Evolutionary conservation across 2,329 filamentous ascomycete species (phyloP).

Genomic region (Monilinia vaccinii-corymbosi): DNA sequence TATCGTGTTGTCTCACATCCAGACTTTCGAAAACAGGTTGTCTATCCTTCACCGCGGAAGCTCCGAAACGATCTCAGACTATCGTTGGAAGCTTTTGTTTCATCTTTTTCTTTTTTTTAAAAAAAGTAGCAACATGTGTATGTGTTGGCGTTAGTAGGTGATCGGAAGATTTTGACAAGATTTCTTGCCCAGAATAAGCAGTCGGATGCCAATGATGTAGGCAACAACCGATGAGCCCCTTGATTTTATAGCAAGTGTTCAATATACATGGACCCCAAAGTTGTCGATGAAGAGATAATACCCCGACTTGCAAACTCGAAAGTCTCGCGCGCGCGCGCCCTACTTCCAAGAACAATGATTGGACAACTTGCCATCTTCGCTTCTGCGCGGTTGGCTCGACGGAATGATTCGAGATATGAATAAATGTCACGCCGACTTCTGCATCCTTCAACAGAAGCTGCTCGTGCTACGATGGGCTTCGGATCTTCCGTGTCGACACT

Average conservation of each 20-base stretch:
- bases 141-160: not conserved
- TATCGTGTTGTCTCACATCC: not conserved
- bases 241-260: not conserved
- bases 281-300: too few relatives aligned
- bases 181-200: not conserved
- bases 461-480: not conserved
- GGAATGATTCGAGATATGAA: not conserved
- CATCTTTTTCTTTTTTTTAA: not conserved
- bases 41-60: not conserved
- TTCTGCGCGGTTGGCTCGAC: not conserved
- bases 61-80: not conserved
- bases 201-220: not conserved
- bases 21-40: not conserved
- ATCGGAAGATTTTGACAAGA: not conserved
- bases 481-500: not conserved
- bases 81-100: not conserved
- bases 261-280: too few relatives aligned
- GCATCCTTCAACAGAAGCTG: not conserved
- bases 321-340: too few relatives aligned
- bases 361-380: not conserved
- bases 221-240: not conserved
- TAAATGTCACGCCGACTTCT: slow-evolving; percentile 3
- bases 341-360: not conserved
- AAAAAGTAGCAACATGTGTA: not conserved
- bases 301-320: not conserved